Evolutionary conservation across 2,329 filamentous ascomycete species (phyloP).

Genomic region (Aspergillus novofumigatus): DNA sequence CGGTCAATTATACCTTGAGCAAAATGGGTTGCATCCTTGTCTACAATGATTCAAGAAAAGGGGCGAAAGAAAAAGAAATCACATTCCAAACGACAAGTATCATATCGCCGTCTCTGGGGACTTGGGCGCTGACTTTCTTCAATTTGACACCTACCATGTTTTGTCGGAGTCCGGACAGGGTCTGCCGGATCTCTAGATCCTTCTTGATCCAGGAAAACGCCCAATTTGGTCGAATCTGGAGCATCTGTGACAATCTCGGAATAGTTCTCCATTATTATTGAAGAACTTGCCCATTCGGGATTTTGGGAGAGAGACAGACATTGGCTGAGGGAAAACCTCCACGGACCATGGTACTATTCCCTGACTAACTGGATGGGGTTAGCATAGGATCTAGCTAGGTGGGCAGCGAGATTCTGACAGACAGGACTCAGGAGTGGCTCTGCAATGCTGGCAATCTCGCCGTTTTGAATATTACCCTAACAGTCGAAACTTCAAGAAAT

Average conservation of each 20-base stretch:
- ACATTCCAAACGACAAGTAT: too few species aligned
- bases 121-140: neutral
- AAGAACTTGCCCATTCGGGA: conserved; percentile 3
- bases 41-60: neutral
- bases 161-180: conserved; percentile 3
- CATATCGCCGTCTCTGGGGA: too few species aligned
- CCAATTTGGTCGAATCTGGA: too few species aligned
- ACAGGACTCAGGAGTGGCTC: too few species aligned
- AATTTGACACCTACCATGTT: neutral
- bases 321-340: neutral
- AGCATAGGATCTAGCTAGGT: neutral
- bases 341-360: neutral
- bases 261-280: neutral
- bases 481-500: neutral
- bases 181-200: conserved; percentile 10
- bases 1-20: neutral
- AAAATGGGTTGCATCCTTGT: neutral
- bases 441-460: too few species aligned
- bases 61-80: neutral
- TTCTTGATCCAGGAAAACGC: too few species aligned
- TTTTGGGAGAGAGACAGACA: neutral
- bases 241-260: too few species aligned
- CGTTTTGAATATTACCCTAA: too few species aligned
- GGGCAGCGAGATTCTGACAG: too few species aligned
- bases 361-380: neutral